A percentile compares a stretch with the other conserved stretches of the same genome.
Evolutionary conservation across 495 filamentous ascomycete species (phyloP).

Genomic region (Penicillium arizonense): DNA sequence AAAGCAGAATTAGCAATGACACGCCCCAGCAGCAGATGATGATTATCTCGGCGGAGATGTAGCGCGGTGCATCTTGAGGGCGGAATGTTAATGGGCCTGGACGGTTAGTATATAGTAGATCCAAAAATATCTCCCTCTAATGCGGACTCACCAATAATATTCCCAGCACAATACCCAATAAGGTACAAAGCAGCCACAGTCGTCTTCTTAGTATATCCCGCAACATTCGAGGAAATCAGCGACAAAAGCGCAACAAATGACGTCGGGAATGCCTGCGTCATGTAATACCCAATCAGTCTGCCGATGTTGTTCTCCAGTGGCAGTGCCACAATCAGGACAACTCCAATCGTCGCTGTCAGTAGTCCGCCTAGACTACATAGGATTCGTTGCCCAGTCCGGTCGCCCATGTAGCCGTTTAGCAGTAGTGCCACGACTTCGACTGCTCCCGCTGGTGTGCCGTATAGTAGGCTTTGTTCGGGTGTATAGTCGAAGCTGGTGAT

Average conservation of each 20-base stretch:
- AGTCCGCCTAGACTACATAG: conserved; percentile 42
- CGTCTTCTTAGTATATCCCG: conserved; percentile 75
- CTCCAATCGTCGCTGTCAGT: conserved; percentile 43
- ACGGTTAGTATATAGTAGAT: neutral
- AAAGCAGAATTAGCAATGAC: conserved; percentile 53
- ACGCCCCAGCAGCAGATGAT: conserved; percentile 64
- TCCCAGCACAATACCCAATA: conserved; percentile 55
- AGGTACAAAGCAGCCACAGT: conserved; percentile 69
- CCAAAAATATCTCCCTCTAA: neutral
- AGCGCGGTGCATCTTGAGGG: conserved; percentile 56
- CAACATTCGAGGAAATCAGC: conserved; percentile 63
- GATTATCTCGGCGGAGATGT: conserved; percentile 66
- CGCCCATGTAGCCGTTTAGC: conserved; percentile 58
- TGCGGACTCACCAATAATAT: conserved; percentile 40
- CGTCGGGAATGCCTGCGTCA: conserved; percentile 58
- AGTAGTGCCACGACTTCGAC: conserved; percentile 64
- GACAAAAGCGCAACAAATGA: conserved; percentile 44
- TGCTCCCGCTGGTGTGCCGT: conserved; percentile 64
- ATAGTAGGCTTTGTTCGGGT: conserved; percentile 58
- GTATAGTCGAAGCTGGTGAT: conserved; percentile 50
- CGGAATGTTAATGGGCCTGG: conserved; percentile 57
- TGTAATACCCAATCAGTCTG: conserved; percentile 62
- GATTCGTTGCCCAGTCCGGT: conserved; percentile 55
- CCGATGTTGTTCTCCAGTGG: conserved; percentile 58
- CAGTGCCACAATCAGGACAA: conserved; percentile 65